Evolutionary conservation across 73 alveolate genomes (phyloP).

Genomic region (Stentor roeselii): DNA sequence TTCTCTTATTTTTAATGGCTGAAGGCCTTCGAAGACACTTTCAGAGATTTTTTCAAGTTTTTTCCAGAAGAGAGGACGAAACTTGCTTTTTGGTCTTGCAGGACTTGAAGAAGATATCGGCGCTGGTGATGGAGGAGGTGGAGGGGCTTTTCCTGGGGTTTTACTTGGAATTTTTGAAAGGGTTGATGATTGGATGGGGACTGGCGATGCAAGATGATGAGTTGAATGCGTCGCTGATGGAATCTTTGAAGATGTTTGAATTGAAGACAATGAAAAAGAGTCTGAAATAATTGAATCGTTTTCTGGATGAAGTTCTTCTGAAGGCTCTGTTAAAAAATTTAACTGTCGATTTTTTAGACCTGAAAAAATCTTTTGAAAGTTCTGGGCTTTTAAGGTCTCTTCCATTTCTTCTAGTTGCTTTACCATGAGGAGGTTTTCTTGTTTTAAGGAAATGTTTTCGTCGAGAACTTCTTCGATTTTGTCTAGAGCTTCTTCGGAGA

Average conservation of each 20-base stretch:
- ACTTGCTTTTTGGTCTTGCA: neutral
- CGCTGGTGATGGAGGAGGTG: conserved; percentile 20
- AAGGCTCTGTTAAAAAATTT: neutral
- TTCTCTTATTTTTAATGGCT: neutral
- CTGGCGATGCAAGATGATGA: neutral
- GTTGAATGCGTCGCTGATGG: neutral
- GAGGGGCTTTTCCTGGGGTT: neutral
- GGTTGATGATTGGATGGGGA: neutral
- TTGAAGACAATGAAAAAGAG: neutral
- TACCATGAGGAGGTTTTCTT: neutral
- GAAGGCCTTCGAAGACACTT: neutral
- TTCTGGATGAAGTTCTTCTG: neutral
- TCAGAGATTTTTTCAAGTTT: neutral
- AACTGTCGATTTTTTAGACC: neutral
- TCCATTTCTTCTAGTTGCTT: neutral
- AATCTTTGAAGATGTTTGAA: neutral
- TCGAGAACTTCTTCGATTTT: conserved; percentile 7
- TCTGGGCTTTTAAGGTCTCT: neutral
- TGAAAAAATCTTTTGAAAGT: neutral
- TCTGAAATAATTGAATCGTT: neutral
- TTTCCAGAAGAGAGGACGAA: neutral
- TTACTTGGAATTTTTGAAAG: neutral
- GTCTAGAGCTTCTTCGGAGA: conserved; percentile 7
- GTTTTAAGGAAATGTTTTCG: neutral
- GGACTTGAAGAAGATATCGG: neutral